A percentile compares a stretch with the other conserved stretches of the same genome.
Evolutionary conservation across 2,329 filamentous ascomycete species (phyloP).

Genomic region (Alternaria sp.): DNA sequence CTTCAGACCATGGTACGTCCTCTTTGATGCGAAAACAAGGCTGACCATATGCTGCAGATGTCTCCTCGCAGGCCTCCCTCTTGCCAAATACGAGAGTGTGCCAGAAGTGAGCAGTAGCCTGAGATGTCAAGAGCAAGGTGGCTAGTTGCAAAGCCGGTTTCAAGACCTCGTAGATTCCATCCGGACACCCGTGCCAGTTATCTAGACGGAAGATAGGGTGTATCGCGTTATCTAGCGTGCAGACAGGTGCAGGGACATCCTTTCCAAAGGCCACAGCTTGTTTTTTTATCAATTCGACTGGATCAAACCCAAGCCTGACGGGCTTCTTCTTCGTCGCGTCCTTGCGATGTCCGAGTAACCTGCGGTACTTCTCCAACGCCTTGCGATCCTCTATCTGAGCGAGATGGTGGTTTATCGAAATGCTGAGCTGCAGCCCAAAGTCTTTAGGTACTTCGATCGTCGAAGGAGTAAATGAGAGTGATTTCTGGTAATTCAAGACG

Average conservation of each 20-base stretch:
- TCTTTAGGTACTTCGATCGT: conserved; percentile 48
- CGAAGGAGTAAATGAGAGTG: conserved; percentile 45
- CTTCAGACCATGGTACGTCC: conserved; percentile 43
- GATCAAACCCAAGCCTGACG: conserved; percentile 47
- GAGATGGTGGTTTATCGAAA: conserved; percentile 49
- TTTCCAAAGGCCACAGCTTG: conserved; percentile 45
- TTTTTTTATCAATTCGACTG: conserved; percentile 48
- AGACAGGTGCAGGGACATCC: conserved; percentile 21
- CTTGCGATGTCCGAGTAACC: conserved; percentile 45
- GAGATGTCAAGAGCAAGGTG: conserved; percentile 42
- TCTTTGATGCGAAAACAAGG: conserved; percentile 44
- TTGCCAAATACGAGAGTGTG: conserved; percentile 48
- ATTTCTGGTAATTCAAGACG: conserved; percentile 43
- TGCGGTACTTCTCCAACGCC: conserved; percentile 45
- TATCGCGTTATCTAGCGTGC: conserved; percentile 45
- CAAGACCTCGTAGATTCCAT: conserved; percentile 47
- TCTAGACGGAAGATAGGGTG: conserved; percentile 47
- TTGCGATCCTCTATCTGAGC: conserved; percentile 48
- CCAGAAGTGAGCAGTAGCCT: conserved; percentile 47
- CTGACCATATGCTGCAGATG: conserved; percentile 41
- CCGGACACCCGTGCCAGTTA: conserved; percentile 49
- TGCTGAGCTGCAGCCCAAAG: conserved; percentile 46
- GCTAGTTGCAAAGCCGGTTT: conserved; percentile 46
- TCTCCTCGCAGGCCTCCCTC: conserved; percentile 36
- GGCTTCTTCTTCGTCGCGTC: conserved; percentile 39